phyloP scores from a whole-genome alignment of 2,329 filamentous ascomycete species.

The Monosporascus sp. region DNA sequence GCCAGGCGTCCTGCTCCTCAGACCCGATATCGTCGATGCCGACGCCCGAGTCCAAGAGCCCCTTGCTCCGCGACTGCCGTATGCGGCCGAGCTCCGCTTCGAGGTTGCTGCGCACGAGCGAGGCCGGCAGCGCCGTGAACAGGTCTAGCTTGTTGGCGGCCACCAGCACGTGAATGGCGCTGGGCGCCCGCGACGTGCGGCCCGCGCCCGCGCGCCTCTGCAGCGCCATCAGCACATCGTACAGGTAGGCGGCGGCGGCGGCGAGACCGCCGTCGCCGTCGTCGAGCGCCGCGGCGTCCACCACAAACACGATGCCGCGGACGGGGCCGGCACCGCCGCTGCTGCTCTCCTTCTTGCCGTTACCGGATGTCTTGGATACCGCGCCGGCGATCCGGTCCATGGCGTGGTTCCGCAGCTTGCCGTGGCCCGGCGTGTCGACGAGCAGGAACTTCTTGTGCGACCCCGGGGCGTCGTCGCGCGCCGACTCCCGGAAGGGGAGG shows the following conservation, averaged over 20 bases:
- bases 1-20: slow-evolving; percentile 75
- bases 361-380: slow-evolving; percentile 1
- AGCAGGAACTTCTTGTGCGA: slow-evolving; percentile 67
- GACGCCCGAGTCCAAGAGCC: slow-evolving; percentile 76
- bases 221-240: slow-evolving; percentile 78
- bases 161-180: slow-evolving; percentile 68
- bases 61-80: slow-evolving; percentile 69
- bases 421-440: slow-evolving; percentile 89
- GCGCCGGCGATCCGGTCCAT: slow-evolving; percentile 41
- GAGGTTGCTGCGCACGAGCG: slow-evolving; percentile 66
- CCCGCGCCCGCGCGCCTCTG: slow-evolving; percentile 63
- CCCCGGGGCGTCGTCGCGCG: slow-evolving; percentile 50
- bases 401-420: slow-evolving; percentile 76
- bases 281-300: slow-evolving; percentile 72
- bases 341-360: neutral
- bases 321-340: slow-evolving; percentile 9
- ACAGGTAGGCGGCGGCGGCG: slow-evolving; percentile 76
- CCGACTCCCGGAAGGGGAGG: slow-evolving; percentile 41
- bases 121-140: slow-evolving; percentile 82
- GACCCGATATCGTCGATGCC: slow-evolving; percentile 54
- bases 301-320: slow-evolving; percentile 71
- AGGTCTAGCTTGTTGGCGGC: slow-evolving; percentile 95
- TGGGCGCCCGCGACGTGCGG: slow-evolving; percentile 51
- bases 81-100: slow-evolving; percentile 79
- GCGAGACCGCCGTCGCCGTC: slow-evolving; percentile 48